Conservation (phyloP, 2,329 filamentous ascomycete species). For the Hypoxylon sp. region DNA sequence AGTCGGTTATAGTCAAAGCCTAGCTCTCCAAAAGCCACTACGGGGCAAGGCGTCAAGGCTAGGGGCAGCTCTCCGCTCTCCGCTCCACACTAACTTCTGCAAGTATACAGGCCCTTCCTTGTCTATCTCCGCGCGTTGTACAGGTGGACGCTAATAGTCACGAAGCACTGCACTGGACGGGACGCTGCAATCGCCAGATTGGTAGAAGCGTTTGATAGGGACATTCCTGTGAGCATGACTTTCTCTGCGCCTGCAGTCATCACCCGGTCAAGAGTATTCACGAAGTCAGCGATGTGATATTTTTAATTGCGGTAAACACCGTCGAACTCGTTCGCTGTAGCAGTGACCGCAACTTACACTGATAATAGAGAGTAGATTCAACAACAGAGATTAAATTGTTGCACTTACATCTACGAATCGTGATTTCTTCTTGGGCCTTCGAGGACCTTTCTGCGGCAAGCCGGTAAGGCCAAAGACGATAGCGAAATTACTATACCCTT, state of each 20-base stretch:
- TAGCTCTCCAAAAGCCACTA: slow-evolving; percentile 62
- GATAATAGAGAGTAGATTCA: slow-evolving; percentile 2
- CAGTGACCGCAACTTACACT: slow-evolving; percentile 53
- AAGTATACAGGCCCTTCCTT: slow-evolving; percentile 34
- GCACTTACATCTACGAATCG: slow-evolving; percentile 23
- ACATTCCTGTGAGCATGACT: slow-evolving; percentile 57
- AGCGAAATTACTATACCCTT: background rate
- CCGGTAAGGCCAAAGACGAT: background rate
- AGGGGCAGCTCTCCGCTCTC: slow-evolving; percentile 44
- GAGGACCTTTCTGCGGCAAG: slow-evolving; percentile 16
- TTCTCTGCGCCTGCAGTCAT: slow-evolving; percentile 56
- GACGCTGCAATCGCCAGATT: slow-evolving; percentile 49
- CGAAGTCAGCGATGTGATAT: slow-evolving; percentile 60
- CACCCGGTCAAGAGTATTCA: slow-evolving; percentile 56
- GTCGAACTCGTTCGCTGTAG: slow-evolving; percentile 59
- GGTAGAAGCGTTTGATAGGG: slow-evolving; percentile 46
- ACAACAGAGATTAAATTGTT: background rate
- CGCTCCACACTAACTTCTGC: slow-evolving; percentile 44
- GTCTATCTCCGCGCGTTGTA: slow-evolving; percentile 62
- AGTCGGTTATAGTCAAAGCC: slow-evolving; percentile 64
- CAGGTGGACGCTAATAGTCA: slow-evolving; percentile 63
- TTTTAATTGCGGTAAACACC: slow-evolving; percentile 63
- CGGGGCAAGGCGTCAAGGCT: slow-evolving; percentile 44
- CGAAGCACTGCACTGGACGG: slow-evolving; percentile 52
- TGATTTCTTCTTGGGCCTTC: slow-evolving; percentile 1